Evolutionary conservation across 2,329 filamentous ascomycete species (phyloP).

Genomic region (Talaromyces sp.): DNA sequence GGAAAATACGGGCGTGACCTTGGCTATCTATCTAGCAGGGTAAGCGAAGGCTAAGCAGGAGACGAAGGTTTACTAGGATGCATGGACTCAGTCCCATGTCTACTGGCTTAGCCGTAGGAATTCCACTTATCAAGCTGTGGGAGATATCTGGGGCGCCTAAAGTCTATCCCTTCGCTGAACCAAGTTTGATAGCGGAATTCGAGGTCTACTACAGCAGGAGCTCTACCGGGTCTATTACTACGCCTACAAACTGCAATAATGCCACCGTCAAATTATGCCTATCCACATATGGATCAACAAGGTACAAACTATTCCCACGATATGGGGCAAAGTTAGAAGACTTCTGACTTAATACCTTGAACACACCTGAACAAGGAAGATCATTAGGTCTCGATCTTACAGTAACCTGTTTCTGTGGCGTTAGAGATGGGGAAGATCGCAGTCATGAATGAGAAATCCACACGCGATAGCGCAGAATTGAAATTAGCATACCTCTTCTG

Average conservation of each 20-base stretch:
- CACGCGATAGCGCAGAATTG: background rate
- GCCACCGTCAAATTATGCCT: background rate
- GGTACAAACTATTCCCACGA: background rate
- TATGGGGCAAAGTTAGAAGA: background rate
- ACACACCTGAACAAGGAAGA: background rate
- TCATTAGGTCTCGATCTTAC: slow-evolving; percentile 11
- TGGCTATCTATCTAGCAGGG: background rate
- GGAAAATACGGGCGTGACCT: background rate
- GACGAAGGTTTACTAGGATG: background rate
- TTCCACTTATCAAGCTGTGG: background rate
- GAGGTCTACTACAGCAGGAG: background rate
- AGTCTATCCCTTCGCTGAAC: background rate
- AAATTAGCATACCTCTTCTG: slow-evolving; percentile 16
- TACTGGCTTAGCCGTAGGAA: background rate
- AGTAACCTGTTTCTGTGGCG: background rate
- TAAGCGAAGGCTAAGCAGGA: background rate
- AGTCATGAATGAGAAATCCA: slow-evolving; percentile 5
- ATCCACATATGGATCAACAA: background rate
- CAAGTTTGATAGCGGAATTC: background rate
- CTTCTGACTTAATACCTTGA: background rate
- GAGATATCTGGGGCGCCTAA: background rate
- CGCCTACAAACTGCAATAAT: background rate
- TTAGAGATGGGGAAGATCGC: background rate
- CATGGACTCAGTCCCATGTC: background rate
- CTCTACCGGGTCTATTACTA: background rate